phyloP scores from a whole-genome alignment of 371 early-diverging fungal species.

The Rhizomucor miehei region DNA sequence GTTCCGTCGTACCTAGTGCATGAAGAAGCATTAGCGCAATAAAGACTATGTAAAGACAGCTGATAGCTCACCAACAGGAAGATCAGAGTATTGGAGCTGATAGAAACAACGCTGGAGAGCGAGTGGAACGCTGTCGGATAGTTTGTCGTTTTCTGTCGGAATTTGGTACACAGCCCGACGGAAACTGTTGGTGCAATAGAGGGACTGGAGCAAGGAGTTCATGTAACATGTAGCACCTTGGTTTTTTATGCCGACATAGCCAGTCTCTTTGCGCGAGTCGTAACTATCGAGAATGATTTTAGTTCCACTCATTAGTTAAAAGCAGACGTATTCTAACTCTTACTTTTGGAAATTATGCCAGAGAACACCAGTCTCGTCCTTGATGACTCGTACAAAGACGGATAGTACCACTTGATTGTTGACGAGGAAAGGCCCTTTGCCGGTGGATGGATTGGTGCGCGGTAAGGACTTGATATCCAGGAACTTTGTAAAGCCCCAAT shows the following conservation, averaged over 20 bases:
- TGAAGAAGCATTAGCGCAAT: slow-evolving; percentile 3
- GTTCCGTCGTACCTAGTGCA: slow-evolving; percentile 75
- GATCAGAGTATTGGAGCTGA: slow-evolving; percentile 69
- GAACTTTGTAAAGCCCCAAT: slow-evolving; percentile 95
- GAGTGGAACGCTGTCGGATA: slow-evolving; percentile 78
- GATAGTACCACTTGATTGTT: slow-evolving; percentile 67
- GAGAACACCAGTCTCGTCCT: slow-evolving; percentile 89
- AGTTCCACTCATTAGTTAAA: background rate
- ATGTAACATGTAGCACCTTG: slow-evolving; percentile 99
- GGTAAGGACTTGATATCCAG: slow-evolving; percentile 56
- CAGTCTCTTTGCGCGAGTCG: slow-evolving; percentile 87
- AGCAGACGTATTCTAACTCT: slow-evolving; percentile 1
- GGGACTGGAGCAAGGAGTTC: slow-evolving; percentile 97
- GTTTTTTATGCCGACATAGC: slow-evolving; percentile 94
- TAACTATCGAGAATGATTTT: slow-evolving; percentile 47
- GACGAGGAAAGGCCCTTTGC: slow-evolving; percentile 56
- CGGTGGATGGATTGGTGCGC: slow-evolving; percentile 22
- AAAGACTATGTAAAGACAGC: too few species aligned
- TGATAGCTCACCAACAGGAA: slow-evolving; percentile 56
- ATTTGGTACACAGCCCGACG: slow-evolving; percentile 87
- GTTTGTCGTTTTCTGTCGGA: slow-evolving; percentile 86
- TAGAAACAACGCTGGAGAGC: slow-evolving; percentile 96
- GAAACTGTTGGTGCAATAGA: slow-evolving; percentile 96
- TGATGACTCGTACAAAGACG: slow-evolving; percentile 76
- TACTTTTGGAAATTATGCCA: slow-evolving; percentile 92